phyloP scores from a whole-genome alignment of 139 green algal genomes.

The Coelastrella sp. region DNA sequence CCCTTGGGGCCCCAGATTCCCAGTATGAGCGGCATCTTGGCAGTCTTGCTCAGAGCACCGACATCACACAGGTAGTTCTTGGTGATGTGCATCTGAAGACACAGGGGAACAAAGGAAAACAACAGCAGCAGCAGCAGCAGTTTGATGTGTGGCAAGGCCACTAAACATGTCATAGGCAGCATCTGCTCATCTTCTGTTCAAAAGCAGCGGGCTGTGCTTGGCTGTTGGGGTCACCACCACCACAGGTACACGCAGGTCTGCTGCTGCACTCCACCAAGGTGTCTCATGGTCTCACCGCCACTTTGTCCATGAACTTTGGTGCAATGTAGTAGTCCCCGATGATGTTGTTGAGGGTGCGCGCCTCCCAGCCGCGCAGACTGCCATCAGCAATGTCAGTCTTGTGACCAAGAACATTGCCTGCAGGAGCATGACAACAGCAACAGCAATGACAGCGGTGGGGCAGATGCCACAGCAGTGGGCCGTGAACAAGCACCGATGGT shows the following conservation, averaged over 20 bases:
- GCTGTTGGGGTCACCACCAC: too few species aligned
- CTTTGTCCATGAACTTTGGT: constrained; percentile 80
- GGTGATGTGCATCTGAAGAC: constrained; percentile 79
- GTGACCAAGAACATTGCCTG: constrained; percentile 74
- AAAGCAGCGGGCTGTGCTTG: too few species aligned
- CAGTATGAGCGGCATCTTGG: constrained; percentile 76
- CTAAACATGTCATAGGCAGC: too few species aligned
- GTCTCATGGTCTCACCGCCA: constrained; percentile 58
- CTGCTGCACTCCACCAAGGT: background rate
- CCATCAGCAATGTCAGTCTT: constrained; percentile 86
- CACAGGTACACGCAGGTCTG: background rate
- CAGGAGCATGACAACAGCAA: background rate
- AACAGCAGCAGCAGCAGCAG: constrained; percentile 21
- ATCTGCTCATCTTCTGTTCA: too few species aligned
- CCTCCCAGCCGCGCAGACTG: constrained; percentile 68
- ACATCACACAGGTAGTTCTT: constrained; percentile 90
- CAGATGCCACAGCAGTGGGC: too few species aligned
- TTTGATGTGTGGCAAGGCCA: background rate
- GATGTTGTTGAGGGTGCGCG: constrained; percentile 76
- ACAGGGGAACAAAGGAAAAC: background rate
- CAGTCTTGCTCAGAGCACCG: constrained; percentile 59
- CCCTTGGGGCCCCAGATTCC: constrained; percentile 82
- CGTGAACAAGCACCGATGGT: too few species aligned
- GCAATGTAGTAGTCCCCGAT: constrained; percentile 92
- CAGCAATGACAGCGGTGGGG: background rate